These are phyloP conservation scores for Neonectria punicea DNA, from an alignment of 2,329 filamentous ascomycete species.

Conservation along the genomic window DNA sequence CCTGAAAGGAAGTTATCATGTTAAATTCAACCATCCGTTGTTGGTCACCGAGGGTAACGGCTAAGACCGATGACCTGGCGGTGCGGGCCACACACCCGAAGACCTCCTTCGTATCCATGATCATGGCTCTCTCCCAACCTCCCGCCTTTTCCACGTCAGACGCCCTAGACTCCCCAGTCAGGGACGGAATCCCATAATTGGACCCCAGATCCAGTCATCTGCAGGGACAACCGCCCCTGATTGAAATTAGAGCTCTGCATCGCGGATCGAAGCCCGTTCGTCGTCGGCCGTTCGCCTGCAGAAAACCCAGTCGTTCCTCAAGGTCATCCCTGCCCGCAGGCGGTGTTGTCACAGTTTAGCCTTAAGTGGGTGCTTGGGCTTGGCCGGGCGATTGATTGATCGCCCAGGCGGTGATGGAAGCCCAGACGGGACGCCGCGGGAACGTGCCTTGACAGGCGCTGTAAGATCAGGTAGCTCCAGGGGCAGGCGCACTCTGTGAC, in stretches of 20 bases:
- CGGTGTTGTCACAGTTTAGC: not conserved
- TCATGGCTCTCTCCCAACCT: conserved; percentile 35
- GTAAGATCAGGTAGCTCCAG: conserved; percentile 33
- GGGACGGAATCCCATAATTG: conserved; percentile 27
- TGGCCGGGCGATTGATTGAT: no score
- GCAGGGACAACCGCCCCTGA: conserved; percentile 22
- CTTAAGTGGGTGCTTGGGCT: not conserved
- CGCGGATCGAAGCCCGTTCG: conserved; percentile 9
- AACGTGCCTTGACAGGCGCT: conserved; percentile 23
- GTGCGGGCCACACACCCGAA: not conserved
- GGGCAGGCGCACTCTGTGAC: conserved; percentile 18
- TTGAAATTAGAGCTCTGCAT: conserved; percentile 19
- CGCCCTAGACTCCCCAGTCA: conserved; percentile 10
- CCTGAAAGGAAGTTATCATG: not conserved
- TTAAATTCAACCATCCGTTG: not conserved
- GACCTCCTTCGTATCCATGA: not conserved
- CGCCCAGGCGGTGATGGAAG: not conserved
- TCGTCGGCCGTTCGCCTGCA: conserved; percentile 15
- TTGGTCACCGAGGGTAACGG: not conserved
- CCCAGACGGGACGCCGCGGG: conserved; percentile 12
- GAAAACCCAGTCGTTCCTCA: not conserved
- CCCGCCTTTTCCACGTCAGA: conserved; percentile 31
- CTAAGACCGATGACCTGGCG: not conserved
- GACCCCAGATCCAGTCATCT: conserved; percentile 15
- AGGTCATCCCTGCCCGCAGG: not conserved